phyloP scores from a whole-genome alignment of 768 basidiomycete species.

The Lactarius indigo region DNA sequence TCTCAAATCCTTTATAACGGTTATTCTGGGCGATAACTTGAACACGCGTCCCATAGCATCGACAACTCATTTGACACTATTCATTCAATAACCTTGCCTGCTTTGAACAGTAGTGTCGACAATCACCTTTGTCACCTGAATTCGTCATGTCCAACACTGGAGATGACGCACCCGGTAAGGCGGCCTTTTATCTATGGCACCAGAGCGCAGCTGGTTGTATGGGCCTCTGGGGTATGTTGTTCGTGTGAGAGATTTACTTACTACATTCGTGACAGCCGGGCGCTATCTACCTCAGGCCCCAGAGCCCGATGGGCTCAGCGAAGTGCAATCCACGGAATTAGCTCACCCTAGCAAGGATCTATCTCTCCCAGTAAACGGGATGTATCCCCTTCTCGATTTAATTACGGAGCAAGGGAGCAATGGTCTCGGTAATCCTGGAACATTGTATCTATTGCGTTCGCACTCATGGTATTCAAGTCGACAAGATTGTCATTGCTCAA shows the following conservation, averaged over 20 bases:
- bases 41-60: too few species aligned
- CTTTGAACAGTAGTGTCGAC: not conserved
- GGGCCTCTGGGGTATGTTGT: not conserved
- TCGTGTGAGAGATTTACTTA: not conserved
- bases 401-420: slow-evolving; percentile 47
- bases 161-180: not conserved
- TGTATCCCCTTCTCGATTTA: too few species aligned
- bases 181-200: not conserved
- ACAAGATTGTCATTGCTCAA: slow-evolving; percentile 60
- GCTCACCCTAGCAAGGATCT: not conserved
- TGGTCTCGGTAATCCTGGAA: slow-evolving; percentile 42
- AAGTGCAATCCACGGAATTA: not conserved
- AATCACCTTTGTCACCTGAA: not conserved
- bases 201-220: not conserved
- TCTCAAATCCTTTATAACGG: too few species aligned
- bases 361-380: slow-evolving; percentile 31
- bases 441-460: not conserved
- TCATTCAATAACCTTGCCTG: too few species aligned
- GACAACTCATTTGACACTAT: too few species aligned
- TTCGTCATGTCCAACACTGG: not conserved
- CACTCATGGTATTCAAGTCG: slow-evolving; percentile 36
- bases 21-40: too few species aligned
- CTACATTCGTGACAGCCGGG: not conserved
- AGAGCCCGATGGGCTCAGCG: not conserved
- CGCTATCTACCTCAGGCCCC: not conserved